Evolutionary conservation across 2,329 filamentous ascomycete genomes (phyloP).

Genomic region (Nannizziopsis arthrosporioides): DNA sequence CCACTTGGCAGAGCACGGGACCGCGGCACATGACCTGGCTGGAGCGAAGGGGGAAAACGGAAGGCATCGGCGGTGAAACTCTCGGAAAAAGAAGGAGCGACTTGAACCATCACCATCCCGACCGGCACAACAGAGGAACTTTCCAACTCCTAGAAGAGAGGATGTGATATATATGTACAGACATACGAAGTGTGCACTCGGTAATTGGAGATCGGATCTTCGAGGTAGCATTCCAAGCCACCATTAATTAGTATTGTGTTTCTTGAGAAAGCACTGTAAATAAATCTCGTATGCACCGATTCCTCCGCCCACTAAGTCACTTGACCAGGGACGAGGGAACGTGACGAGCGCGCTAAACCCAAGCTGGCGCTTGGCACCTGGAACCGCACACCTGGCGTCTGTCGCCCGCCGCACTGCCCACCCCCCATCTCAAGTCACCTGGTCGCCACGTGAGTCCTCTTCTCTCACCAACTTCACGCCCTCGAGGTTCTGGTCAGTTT

Average conservation of each 20-base stretch:
- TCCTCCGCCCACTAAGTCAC: too few relatives aligned
- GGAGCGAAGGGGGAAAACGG: constrained; percentile 18
- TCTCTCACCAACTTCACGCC: constrained; percentile 1
- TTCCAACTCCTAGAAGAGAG: background rate
- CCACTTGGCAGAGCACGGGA: constrained; percentile 14
- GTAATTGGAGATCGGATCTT: too few relatives aligned
- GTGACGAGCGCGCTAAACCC: background rate
- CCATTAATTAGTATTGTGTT: too few relatives aligned
- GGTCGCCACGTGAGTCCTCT: constrained; percentile 15
- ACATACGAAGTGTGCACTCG: too few relatives aligned
- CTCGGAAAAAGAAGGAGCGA: background rate
- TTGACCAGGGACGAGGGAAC: background rate
- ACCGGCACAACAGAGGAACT: background rate
- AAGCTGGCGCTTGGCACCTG: background rate
- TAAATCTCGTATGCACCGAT: too few relatives aligned
- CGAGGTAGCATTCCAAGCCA: too few relatives aligned
- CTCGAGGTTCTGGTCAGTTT: constrained; percentile 12
- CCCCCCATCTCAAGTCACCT: constrained; percentile 1
- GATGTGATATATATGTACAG: too few relatives aligned
- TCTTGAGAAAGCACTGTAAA: too few relatives aligned
- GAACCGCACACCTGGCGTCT: constrained; percentile 6
- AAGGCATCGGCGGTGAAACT: background rate
- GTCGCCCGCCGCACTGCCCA: constrained; percentile 4
- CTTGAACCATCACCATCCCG: too few relatives aligned
- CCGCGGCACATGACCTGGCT: constrained; percentile 14